Base-by-base conservation (phyloP, 2,329 filamentous ascomycete species). In the Fusarium algeriense region DNA sequence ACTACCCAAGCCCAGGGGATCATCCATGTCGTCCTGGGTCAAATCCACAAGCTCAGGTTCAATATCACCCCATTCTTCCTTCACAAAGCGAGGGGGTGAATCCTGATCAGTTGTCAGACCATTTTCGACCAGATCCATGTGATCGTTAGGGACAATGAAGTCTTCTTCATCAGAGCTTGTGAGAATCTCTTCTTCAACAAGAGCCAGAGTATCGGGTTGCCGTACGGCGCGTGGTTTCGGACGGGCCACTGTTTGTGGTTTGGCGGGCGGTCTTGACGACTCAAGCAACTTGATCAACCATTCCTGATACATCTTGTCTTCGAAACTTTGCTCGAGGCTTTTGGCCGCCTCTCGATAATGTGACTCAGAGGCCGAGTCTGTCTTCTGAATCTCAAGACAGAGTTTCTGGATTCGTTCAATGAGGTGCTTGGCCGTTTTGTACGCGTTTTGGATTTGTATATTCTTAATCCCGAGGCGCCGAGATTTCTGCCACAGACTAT, bases 241-340 rank as follows among this genome's bases (percentile, higher is more conserved):
- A 28, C 50, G 69, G 19, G 79, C 73, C 14, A 78, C 44, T 0
- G 61, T 64, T 19, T 75, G 70, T 15, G 76, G 77, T 55, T 81
- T 84, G 6, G 82, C 78, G 1, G 85, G 84, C 49, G 81, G 80
- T 17, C 61, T 46, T 9, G 81, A 82, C 20, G 81, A 82, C 41
- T 80, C 79, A 7, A 90, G 80, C 28, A 87, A 72, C 10, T 78
- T 70, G n/a, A 87, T 81, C 6, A 83, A 77, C 87, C 88, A 91
- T 11, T 77, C 75, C 12, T 85, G 78, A 41, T 87, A 79, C 74
- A 91, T 83, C 52, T 87, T 86, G 59, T 92, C 86, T 38, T 88
- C 86, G 2, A 97, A 80, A 6, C 86, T 93, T 7, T 84, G 82
- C 64, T 95, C 90, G 59, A 97, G 81, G 38, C 82, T 86, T 14